Evolutionary conservation across 139 green algal species (phyloP), one percentile per base, ranked within the genome.

Genomic region (Ettlia oleoabundans): DNA sequence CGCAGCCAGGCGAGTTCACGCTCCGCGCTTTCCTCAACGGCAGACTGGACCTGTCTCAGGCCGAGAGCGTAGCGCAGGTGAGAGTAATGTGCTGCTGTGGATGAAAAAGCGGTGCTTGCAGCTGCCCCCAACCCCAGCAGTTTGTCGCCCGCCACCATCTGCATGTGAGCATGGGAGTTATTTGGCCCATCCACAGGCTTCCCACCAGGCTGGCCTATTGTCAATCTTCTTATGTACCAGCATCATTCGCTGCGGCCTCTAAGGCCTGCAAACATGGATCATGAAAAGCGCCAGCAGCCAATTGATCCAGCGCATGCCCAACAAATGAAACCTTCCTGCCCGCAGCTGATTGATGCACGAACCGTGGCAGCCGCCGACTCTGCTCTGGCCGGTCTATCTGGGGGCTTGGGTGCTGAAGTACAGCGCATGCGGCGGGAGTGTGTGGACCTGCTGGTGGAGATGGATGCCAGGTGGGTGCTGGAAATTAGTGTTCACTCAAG

Each of bases 11-110:
- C 2, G 97, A 99, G 90, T 99, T 99, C 91, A 99, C 97, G 0
- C 86, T 99, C 51, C 86, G 97, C 0, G 97, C 97, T 18, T 99
- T 98, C 83, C 88, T 99, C 24, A 99, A 99, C 83, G 97, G 97
- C n/a, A 88, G 96, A 35, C 81, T 98, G 62, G 94, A 98, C 85
- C 84, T 98, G 38, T 84, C 92, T 18, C 94, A 98, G 88, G 96
- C 96, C 0, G 97, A 99, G 90, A 89, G 86, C 37, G 93, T 99
- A 35, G 73, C 86, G 6, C 74, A 94, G 88, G 73, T 80, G 73
- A 10, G 32, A 9, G 4, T 15, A 58, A 58, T 58, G 47, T 58
- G 47, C 47, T 58, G 47, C n/a, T n/a, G n/a, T n/a, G n/a, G n/a
- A n/a, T n/a, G n/a, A n/a, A n/a, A n/a, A n/a, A n/a, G n/a, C n/a